Base-by-base conservation (phyloP, 2,329 filamentous ascomycete species). In the Arthrobotrys sinensis region DNA sequence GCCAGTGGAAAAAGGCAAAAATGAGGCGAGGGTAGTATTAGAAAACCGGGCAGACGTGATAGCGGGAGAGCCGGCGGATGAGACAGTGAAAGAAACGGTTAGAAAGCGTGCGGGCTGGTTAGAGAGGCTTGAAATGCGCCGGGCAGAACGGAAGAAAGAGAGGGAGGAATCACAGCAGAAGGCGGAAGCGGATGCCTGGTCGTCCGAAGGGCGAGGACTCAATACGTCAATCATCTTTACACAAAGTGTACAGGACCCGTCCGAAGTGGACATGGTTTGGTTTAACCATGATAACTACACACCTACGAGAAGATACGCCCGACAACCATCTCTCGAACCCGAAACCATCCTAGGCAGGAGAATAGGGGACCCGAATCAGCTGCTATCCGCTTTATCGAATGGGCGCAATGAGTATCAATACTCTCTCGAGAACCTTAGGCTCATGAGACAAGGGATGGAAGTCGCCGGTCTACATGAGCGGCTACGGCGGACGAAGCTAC, bases 331-430 rank as follows among this genome's bases (percentile, higher is more conserved):
- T 4, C 16, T 28, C 6, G 60, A 66, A 14, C 12, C 10, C 12
- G 69, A 43, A 32, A 57, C 36, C 16, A 24, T 73, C 24, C 34
- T 28, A 10, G 64, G 45, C 16, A 57, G 36, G 14, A 48, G 69
- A n/a, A 46, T 73, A 57, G 36, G 60, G 5, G 62, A 64, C 28
- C 32, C 60, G 3, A 46, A 28, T 14, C 34, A 57, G 1, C 28
- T 73, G 14, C 28, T 73, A 4, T 73, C 60, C 3, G 69, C 60
- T 4, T 19, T 73, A 11, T 64, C 57, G 2, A 71, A 64, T 10
- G 60, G 60, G 7, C 68, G 68, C 7, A 50, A 73, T 28, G 69
- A 73, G 28, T 73, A 65, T 28, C 69, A 73, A 10, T 73, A 73
- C 16, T 73, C 69, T 60, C 46, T 73, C 6, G 69, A 73, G 11